A percentile compares a stretch with the other conserved stretches of the same genome.
These are phyloP conservation scores for Penicilliopsis zonata DNA, from an alignment of 495 filamentous ascomycete species.

Conservation along the genomic window DNA sequence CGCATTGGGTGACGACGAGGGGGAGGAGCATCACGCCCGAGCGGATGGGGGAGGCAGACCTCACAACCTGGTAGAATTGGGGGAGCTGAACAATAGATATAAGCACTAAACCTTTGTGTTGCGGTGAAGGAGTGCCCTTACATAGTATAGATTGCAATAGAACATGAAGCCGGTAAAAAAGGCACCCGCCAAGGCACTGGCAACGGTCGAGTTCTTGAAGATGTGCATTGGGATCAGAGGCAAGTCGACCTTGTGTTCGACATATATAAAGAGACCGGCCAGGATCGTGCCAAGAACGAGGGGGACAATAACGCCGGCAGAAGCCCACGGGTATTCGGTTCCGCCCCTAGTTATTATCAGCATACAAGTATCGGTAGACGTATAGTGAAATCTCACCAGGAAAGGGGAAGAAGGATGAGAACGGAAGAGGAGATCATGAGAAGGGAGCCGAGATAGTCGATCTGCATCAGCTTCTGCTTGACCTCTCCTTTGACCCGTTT, in stretches of 20 bases:
- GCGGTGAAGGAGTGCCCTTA: slow-evolving; percentile 44
- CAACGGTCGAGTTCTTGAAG: too few relatives aligned
- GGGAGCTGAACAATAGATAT: too few relatives aligned
- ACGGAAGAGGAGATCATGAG: slow-evolving; percentile 29
- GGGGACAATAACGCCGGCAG: slow-evolving; percentile 33
- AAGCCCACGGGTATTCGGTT: slow-evolving; percentile 36
- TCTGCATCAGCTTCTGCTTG: slow-evolving; percentile 34
- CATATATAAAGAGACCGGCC: slow-evolving; percentile 32
- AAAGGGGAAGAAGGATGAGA: too few relatives aligned
- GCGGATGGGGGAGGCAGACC: slow-evolving; percentile 37
- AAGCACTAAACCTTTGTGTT: too few relatives aligned
- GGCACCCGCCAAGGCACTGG: slow-evolving; percentile 37
- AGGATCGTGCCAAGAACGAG: slow-evolving; percentile 31
- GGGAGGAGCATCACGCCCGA: slow-evolving; percentile 41
- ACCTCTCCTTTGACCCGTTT: slow-evolving; percentile 36
- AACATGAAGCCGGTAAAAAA: slow-evolving; percentile 43
- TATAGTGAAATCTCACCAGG: too few relatives aligned
- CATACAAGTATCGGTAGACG: too few relatives aligned
- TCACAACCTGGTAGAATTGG: slow-evolving; percentile 46
- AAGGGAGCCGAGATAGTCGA: slow-evolving; percentile 34
- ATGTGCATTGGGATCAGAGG: slow-evolving; percentile 34
- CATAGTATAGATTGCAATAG: slow-evolving; percentile 42
- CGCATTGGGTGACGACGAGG: slow-evolving; percentile 40
- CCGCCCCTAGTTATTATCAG: slow-evolving; percentile 42
- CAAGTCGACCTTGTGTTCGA: slow-evolving; percentile 34